Evolutionary conservation across 1,139 yeast species (phyloP).

Genomic region (Kurtzmaniella natalensis): DNA sequence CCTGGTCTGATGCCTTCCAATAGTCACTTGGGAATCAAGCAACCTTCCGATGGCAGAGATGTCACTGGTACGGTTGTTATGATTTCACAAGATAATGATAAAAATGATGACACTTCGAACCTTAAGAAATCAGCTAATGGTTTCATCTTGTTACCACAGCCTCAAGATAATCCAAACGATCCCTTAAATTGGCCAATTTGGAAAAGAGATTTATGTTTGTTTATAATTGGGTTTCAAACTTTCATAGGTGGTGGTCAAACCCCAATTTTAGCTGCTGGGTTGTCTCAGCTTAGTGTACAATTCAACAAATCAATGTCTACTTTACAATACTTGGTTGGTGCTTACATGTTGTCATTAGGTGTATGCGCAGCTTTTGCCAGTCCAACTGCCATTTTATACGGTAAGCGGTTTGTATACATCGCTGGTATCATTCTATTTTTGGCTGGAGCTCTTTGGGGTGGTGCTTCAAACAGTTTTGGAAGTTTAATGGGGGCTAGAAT

Average conservation of each 20-base stretch:
- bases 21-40: constrained; percentile 33
- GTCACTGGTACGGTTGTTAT: constrained; percentile 47
- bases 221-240: constrained; percentile 54
- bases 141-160: constrained; percentile 66
- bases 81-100: constrained; percentile 23
- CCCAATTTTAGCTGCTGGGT: constrained; percentile 58
- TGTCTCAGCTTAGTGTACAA: constrained; percentile 36
- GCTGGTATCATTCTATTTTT: constrained; percentile 46
- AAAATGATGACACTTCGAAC: constrained; percentile 13
- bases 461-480: constrained; percentile 43
- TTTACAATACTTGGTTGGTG: constrained; percentile 55
- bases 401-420: constrained; percentile 55
- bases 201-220: constrained; percentile 51
- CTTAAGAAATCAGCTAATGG: constrained; percentile 48
- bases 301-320: constrained; percentile 40
- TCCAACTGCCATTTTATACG: constrained; percentile 56
- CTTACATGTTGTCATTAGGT: constrained; percentile 56
- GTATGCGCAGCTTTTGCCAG: constrained; percentile 55
- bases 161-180: constrained; percentile 71
- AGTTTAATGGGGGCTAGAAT: constrained; percentile 56
- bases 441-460: constrained; percentile 55
- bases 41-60: constrained; percentile 29
- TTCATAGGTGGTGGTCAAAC: constrained; percentile 63
- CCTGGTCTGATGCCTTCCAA: no score
- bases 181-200: constrained; percentile 71